These are phyloP conservation scores for Coffea humblotiana DNA, from an alignment of 305 asterid species.

Conservation along the genomic window DNA sequence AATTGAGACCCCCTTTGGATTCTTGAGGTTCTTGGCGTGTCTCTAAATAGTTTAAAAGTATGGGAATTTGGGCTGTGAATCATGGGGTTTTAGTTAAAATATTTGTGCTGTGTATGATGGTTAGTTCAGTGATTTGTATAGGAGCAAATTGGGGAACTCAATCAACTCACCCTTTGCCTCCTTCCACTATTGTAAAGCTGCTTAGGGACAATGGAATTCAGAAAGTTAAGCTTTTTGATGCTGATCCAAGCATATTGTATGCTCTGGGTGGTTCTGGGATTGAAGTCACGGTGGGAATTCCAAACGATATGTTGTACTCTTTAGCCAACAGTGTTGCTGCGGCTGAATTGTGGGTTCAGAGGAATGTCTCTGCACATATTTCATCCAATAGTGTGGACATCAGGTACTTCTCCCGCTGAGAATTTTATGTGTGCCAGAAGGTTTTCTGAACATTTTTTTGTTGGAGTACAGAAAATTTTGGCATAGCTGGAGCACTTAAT, in stretches of 20 bases:
- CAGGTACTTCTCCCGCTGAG: slow-evolving; percentile 38
- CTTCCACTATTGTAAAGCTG: slow-evolving; percentile 57
- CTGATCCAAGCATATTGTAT: slow-evolving; percentile 51
- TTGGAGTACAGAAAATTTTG: no score
- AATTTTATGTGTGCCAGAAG: not conserved
- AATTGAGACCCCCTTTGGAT: not conserved
- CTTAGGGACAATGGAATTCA: slow-evolving; percentile 77
- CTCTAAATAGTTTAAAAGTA: not conserved
- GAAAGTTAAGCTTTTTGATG: slow-evolving; percentile 85
- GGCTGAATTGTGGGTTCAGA: slow-evolving; percentile 85
- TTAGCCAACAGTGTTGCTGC: slow-evolving; percentile 62
- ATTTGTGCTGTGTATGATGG: slow-evolving; percentile 23
- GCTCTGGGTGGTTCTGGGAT: slow-evolving; percentile 82
- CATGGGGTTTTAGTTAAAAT: not conserved
- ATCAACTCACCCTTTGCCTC: slow-evolving; percentile 71
- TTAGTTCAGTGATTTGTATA: slow-evolving; percentile 43
- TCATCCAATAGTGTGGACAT: slow-evolving; percentile 75
- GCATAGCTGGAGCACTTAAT: no score
- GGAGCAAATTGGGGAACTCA: slow-evolving; percentile 98
- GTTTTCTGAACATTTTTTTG: no score
- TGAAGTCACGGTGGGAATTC: slow-evolving; percentile 93
- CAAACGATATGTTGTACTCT: slow-evolving; percentile 72
- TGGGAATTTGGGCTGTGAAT: slow-evolving; percentile 5
- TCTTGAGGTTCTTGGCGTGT: not conserved
- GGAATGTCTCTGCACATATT: slow-evolving; percentile 72